Percentiles rank a stretch among this genome's conserved stretches.
These are phyloP conservation scores for Dentipellis sp. DNA, from an alignment of 768 basidiomycete species.

Conservation along the genomic window DNA sequence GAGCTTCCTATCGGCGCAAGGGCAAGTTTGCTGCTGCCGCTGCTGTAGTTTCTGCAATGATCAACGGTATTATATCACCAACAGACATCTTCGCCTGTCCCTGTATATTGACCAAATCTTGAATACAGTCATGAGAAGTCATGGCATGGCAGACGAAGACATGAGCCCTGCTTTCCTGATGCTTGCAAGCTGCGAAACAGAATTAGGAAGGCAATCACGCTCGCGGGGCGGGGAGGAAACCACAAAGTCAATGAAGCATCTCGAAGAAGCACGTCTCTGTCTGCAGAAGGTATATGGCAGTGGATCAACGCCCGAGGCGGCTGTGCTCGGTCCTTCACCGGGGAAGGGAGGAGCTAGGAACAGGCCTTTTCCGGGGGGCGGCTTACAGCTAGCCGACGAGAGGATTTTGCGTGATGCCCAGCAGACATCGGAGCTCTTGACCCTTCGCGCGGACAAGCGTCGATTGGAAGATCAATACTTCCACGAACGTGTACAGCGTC, in stretches of 20 bases:
- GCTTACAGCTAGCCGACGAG: slow-evolving; percentile 27
- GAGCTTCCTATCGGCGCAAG: slow-evolving; percentile 39
- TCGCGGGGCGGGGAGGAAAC: slow-evolving; percentile 13
- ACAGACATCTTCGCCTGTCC: not conserved
- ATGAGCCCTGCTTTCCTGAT: slow-evolving; percentile 44
- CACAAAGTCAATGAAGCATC: slow-evolving; percentile 26
- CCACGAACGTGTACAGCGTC: slow-evolving; percentile 16
- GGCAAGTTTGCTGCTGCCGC: slow-evolving; percentile 38
- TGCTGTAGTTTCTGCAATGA: slow-evolving; percentile 33
- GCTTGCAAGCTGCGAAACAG: slow-evolving; percentile 45
- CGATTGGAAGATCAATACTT: slow-evolving; percentile 31
- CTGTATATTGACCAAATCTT: not conserved
- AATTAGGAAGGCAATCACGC: slow-evolving; percentile 30
- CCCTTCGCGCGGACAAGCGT: slow-evolving; percentile 30
- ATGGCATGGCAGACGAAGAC: slow-evolving; percentile 26
- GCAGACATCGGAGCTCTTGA: slow-evolving; percentile 19
- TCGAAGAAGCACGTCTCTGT: slow-evolving; percentile 32
- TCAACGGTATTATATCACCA: slow-evolving; percentile 30
- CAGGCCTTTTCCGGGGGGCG: slow-evolving; percentile 2
- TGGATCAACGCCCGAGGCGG: not conserved
- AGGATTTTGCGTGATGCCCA: slow-evolving; percentile 29
- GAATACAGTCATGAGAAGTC: slow-evolving; percentile 19
- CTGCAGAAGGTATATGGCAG: slow-evolving; percentile 41
- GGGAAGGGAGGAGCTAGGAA: too few species aligned
- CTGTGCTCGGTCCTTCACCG: not conserved